Evolutionary conservation across 2,329 filamentous ascomycete genomes (phyloP).

Genomic region (Xylaria arbuscula): DNA sequence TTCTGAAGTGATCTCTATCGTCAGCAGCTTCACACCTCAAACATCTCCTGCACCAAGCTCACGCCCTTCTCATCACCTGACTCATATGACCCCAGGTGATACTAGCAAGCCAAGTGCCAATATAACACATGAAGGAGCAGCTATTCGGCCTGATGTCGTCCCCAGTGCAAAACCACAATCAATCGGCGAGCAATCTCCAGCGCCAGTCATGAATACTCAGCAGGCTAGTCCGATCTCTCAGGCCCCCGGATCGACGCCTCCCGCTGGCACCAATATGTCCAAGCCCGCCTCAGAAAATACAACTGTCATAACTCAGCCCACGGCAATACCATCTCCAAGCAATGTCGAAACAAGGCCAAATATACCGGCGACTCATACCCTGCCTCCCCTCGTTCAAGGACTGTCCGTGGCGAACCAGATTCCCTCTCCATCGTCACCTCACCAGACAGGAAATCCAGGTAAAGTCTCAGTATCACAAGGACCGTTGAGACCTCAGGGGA

Average conservation of each 20-base stretch:
- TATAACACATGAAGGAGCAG: not conserved
- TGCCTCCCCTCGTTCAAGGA: constrained; percentile 12
- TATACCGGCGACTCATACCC: constrained; percentile 11
- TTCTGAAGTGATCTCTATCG: constrained; percentile 37
- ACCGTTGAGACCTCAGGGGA: constrained; percentile 18
- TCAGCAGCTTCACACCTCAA: constrained; percentile 33
- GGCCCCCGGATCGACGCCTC: not conserved
- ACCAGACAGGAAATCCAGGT: constrained; percentile 10
- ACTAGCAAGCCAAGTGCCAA: constrained; percentile 8
- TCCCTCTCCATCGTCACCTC: not conserved
- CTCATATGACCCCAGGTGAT: not conserved
- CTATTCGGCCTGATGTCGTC: not conserved
- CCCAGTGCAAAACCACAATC: constrained; percentile 3
- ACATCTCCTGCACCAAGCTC: constrained; percentile 12
- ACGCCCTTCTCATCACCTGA: constrained; percentile 4
- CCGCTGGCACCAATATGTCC: not conserved
- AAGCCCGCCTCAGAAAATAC: constrained; percentile 4
- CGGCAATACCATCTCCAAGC: constrained; percentile 5
- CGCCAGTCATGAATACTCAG: constrained; percentile 10
- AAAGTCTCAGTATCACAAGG: constrained; percentile 10
- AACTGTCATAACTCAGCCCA: not conserved
- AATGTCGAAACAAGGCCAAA: constrained; percentile 13
- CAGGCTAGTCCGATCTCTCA: constrained; percentile 4
- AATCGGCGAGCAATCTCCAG: constrained; percentile 6
- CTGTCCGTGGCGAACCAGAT: not conserved